Conservation (phyloP, 345 rosid genomes). For the Crucihimalaya himalaica region DNA sequence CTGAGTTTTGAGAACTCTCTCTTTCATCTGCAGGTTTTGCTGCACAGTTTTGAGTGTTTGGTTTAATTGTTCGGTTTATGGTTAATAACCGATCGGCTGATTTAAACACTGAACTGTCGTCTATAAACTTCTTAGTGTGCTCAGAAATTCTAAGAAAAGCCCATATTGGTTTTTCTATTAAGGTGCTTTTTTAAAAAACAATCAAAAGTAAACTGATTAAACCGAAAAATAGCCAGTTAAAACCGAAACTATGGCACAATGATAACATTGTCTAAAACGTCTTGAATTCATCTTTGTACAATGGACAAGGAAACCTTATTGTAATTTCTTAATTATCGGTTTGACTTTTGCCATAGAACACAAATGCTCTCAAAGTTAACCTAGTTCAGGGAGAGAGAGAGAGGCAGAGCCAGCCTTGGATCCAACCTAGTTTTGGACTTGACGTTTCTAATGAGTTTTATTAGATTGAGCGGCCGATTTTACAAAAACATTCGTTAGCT, state of each 20-base stretch:
- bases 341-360: background rate
- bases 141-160: background rate
- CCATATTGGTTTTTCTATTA: background rate
- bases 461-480: background rate
- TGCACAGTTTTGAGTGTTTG: too few species aligned
- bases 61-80: too few species aligned
- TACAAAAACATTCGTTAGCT: background rate
- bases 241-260: background rate
- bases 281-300: background rate
- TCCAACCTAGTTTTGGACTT: background rate
- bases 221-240: background rate
- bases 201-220: background rate
- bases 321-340: background rate
- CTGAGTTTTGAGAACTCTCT: too few species aligned
- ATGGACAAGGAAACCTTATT: background rate
- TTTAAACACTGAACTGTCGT: background rate
- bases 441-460: background rate
- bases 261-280: background rate
- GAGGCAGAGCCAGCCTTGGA: background rate
- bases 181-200: background rate
- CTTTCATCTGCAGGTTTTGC: too few species aligned
- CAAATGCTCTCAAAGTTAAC: background rate
- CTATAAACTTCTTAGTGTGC: background rate
- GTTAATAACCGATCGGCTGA: background rate
- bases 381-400: background rate